These are phyloP conservation scores for Plantago lanceolata DNA, from an alignment of 305 asterid genomes.

Conservation along the genomic window DNA sequence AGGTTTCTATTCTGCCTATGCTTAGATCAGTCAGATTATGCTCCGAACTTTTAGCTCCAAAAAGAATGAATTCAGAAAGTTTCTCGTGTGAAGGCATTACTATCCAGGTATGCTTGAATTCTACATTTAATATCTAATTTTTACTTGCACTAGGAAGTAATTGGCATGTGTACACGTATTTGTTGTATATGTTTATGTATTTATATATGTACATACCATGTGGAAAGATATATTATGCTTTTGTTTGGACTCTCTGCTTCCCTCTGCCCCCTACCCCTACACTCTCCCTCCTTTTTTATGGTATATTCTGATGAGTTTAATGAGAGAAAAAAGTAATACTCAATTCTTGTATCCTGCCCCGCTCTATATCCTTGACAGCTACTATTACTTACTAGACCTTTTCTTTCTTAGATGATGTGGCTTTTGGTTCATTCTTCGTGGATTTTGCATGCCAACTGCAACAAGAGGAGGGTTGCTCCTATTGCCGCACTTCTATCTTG, in stretches of 20 bases:
- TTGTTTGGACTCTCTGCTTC: neutral
- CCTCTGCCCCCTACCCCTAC: neutral
- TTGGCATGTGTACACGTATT: neutral
- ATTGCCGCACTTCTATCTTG: slow-evolving; percentile 94
- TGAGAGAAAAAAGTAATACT: neutral
- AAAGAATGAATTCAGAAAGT: slow-evolving; percentile 32
- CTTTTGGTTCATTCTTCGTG: slow-evolving; percentile 82
- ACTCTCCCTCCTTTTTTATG: neutral
- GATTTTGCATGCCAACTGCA: slow-evolving; percentile 88
- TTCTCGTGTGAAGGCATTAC: slow-evolving; percentile 46
- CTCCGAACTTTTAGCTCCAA: slow-evolving; percentile 55
- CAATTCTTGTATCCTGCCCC: neutral
- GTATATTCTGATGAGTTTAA: neutral
- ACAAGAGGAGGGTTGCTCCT: slow-evolving; percentile 94
- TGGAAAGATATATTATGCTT: neutral
- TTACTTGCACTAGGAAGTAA: slow-evolving; percentile 15
- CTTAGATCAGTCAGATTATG: slow-evolving; percentile 76
- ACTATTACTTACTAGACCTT: slow-evolving; percentile 19
- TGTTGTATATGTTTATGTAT: no score
- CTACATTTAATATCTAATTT: slow-evolving; percentile 14
- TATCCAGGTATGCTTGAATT: slow-evolving; percentile 42
- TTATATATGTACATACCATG: no score
- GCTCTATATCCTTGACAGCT: neutral
- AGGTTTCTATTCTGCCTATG: slow-evolving; percentile 72
- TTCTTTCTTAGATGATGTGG: slow-evolving; percentile 76